Conservation (phyloP, 441 rosid genomes). For the Metrosideros polymorpha region DNA sequence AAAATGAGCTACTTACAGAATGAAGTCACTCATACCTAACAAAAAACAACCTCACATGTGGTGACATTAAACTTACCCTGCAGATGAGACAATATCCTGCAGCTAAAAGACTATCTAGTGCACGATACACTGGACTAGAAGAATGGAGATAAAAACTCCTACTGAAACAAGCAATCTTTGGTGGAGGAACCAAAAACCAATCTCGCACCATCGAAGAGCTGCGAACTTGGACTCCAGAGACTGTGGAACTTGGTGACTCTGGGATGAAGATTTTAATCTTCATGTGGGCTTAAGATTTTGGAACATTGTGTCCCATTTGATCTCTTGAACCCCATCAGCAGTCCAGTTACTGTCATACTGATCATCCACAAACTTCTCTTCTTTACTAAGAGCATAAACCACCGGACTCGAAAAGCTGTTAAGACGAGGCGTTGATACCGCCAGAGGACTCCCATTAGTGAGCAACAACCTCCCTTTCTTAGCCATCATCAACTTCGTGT, state of each 20-base stretch:
- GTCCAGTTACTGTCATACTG: constrained; percentile 28
- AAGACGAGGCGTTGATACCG: constrained; percentile 1
- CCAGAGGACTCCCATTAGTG: not conserved
- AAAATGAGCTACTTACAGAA: not conserved
- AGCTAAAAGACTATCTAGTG: not conserved
- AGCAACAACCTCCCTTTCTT: constrained; percentile 4
- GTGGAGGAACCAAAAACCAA: constrained; percentile 53
- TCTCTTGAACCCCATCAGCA: constrained; percentile 37
- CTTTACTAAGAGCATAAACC: constrained; percentile 3
- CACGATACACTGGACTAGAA: constrained; percentile 1
- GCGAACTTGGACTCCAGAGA: not conserved
- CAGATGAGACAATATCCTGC: not conserved
- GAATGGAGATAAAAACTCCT: not conserved
- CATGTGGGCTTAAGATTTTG: constrained; percentile 13
- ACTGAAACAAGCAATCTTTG: constrained; percentile 2
- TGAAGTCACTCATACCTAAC: not conserved
- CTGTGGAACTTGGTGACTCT: not conserved
- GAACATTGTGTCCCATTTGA: constrained; percentile 28
- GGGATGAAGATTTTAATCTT: not conserved
- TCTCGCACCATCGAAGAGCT: constrained; percentile 42
- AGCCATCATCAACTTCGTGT: constrained; percentile 19
- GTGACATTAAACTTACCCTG: not conserved
- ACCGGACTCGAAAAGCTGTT: constrained; percentile 12
- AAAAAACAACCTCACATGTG: not conserved
- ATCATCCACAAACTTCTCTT: constrained; percentile 4